Evolutionary conservation across 1,284 basidiomycete species (phyloP).

Genomic region (Papiliotrema nemorosa): DNA sequence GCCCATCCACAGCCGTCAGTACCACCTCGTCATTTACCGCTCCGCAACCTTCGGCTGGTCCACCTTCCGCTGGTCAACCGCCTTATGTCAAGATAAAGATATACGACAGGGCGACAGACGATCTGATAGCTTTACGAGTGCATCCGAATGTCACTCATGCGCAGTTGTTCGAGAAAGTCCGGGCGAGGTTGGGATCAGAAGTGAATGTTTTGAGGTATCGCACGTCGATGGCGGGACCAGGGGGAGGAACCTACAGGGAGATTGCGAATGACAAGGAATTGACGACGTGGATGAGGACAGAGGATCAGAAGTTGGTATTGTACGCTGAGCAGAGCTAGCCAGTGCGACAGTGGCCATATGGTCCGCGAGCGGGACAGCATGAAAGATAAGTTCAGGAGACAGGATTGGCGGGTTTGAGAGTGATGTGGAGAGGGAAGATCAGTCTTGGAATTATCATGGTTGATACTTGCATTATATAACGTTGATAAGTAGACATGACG

Average conservation of each 20-base stretch:
- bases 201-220: constrained; percentile 69
- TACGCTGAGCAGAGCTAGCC: constrained; percentile 60
- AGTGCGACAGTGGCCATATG: no score
- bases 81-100: constrained; percentile 98
- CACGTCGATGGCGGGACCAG: constrained; percentile 56
- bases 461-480: no score
- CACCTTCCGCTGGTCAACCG: constrained; percentile 56
- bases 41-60: background rate
- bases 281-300: constrained; percentile 72
- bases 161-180: constrained; percentile 87
- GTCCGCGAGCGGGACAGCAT: background rate
- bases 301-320: constrained; percentile 77
- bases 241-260: constrained; percentile 61
- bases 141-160: constrained; percentile 83
- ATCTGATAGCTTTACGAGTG: constrained; percentile 95
- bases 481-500: no score
- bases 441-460: no score
- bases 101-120: constrained; percentile 84
- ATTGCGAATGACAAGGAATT: constrained; percentile 69
- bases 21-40: constrained; percentile 6
- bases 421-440: no score
- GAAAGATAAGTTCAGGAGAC: background rate
- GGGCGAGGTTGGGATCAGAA: constrained; percentile 74
- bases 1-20: constrained; percentile 9
- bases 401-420: no score